Evolutionary conservation across 176 grass and related monocot species (phyloP), one percentile per base, ranked within the genome.

Genomic region (Hordeum marinum): DNA sequence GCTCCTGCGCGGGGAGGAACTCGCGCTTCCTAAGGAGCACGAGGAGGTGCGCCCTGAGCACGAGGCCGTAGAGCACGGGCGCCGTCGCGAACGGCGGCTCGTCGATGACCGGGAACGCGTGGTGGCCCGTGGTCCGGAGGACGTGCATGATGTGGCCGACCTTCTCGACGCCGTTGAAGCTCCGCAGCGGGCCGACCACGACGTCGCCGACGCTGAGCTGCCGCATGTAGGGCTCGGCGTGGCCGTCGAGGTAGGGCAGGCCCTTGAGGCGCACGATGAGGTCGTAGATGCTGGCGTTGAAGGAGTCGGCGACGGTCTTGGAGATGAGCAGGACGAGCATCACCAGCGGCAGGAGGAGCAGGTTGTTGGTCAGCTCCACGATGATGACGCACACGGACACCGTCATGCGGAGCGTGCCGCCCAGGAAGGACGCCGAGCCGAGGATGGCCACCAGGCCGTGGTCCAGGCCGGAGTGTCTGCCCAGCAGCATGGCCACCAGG

Each of bases 281-380:
- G 48, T 98, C 89, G 73, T 98, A 98, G 80, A 98, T 84, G 78
- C 94, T 95, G 71, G 87, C 69, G 89, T 92, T 98, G 90, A 95
- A 95, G 12, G 86, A 94, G 77, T 98, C 96, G 0, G 93, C 96
- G 26, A 95, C 68, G 8, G 93, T 89, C 84, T 98, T 98, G n/a
- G 96, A 95, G 80, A 94, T 90, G 55, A 98, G 96, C 3, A 98
- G 83, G 37, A 98, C 96, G 29, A 98, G 58, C 96, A 98, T 98
- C 23, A 98, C 79, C 7, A 98, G 80, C 57, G 96, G 96, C 17
- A 98, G 96, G 3, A 98, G 82, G 11, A 98, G 88, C 67, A 98
- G 88, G 83, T 98, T 95, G 84, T 98, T 98, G n/a, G 93, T 98
- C 20, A 98, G 82, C 83, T 98, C 96, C 8, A 98, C 37, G 41